These are phyloP conservation scores for Fraxinus latifolia DNA, from an alignment of 305 asterid genomes.

Conservation along the genomic window DNA sequence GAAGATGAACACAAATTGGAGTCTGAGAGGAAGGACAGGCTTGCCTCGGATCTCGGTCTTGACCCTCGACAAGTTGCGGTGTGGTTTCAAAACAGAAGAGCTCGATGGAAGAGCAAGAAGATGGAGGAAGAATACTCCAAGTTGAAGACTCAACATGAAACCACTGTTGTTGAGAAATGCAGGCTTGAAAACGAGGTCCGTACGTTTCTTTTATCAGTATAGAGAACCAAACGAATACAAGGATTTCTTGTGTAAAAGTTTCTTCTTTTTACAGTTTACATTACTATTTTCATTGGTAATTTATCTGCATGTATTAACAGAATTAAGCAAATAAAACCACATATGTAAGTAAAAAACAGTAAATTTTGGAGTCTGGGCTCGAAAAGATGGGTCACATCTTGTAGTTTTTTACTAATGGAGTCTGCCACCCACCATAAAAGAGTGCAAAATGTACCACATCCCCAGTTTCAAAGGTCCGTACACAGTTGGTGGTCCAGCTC, in stretches of 20 bases:
- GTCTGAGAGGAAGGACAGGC: slow-evolving; percentile 42
- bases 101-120: slow-evolving; percentile 50
- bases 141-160: slow-evolving; percentile 41
- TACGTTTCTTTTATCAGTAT: no score
- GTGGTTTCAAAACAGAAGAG: slow-evolving; percentile 56
- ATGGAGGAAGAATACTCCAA: slow-evolving; percentile 48
- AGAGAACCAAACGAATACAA: background rate
- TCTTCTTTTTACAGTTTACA: background rate
- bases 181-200: slow-evolving; percentile 43
- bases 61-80: slow-evolving; percentile 56
- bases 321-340: background rate
- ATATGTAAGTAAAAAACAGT: background rate
- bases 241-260: background rate
- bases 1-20: slow-evolving; percentile 44
- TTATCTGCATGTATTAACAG: background rate
- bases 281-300: background rate
- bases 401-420: slow-evolving; percentile 6
- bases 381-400: background rate
- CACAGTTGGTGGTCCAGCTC: slow-evolving; percentile 20
- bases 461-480: slow-evolving; percentile 31
- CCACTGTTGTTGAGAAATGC: slow-evolving; percentile 49
- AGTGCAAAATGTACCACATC: slow-evolving; percentile 28
- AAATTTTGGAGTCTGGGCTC: slow-evolving; percentile 25
- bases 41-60: slow-evolving; percentile 48
- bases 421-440: slow-evolving; percentile 31